A percentile compares a stretch with the other conserved stretches of the same genome.
These are phyloP conservation scores for Colletotrichum theobromicola DNA, from an alignment of 2,329 filamentous ascomycete species.

Conservation along the genomic window DNA sequence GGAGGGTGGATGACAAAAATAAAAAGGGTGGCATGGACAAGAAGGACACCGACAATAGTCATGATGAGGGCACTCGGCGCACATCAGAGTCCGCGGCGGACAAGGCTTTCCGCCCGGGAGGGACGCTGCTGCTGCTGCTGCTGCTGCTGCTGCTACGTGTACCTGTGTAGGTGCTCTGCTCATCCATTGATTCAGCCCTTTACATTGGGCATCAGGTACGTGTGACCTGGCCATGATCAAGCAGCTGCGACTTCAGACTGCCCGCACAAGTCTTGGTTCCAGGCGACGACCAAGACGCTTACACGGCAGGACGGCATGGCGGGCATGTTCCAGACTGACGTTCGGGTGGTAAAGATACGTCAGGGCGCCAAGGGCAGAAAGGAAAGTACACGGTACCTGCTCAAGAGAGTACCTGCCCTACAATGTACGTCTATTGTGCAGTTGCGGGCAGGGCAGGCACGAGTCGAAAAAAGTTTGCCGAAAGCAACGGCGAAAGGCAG, in stretches of 20 bases:
- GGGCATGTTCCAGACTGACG: background rate
- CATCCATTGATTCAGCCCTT: background rate
- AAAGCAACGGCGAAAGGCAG: background rate
- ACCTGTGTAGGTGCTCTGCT: no score
- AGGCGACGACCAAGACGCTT: constrained; percentile 2
- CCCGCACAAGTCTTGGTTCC: background rate
- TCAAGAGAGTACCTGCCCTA: background rate
- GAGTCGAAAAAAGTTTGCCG: background rate
- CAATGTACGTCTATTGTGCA: background rate
- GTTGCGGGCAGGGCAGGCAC: background rate
- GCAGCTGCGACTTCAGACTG: background rate
- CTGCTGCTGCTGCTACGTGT: background rate
- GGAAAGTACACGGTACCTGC: background rate
- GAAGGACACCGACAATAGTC: background rate
- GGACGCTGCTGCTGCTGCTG: background rate
- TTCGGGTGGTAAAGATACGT: background rate
- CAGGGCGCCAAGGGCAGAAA: background rate
- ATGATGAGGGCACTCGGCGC: constrained; percentile 7
- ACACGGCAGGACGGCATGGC: background rate
- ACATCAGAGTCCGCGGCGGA: background rate
- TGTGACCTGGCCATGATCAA: background rate
- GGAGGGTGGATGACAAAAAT: background rate
- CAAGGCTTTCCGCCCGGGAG: background rate
- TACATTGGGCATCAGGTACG: background rate
- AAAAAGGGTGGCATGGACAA: background rate